Percentiles rank a stretch among this genome's conserved stretches.
phyloP scores from a whole-genome alignment of 805 yeast species.

The Cyberlindnera meyerae region DNA sequence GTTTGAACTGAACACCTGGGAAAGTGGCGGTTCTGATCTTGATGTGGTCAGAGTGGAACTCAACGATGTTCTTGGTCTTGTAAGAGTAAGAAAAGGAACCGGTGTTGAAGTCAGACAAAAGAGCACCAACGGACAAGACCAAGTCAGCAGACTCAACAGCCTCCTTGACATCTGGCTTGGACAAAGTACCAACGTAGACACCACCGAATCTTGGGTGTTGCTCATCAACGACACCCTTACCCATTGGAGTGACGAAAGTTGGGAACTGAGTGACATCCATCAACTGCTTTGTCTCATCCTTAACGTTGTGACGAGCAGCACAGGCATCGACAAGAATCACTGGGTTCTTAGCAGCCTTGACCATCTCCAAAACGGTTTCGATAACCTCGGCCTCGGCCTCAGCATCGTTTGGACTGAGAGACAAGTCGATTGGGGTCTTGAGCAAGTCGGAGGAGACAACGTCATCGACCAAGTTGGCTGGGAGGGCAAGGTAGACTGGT shows the following conservation, averaged over 20 bases:
- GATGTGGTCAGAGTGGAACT: conserved; percentile 73
- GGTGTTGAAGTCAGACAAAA: conserved; percentile 84
- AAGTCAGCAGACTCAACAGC: conserved; percentile 73
- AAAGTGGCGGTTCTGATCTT: conserved; percentile 65
- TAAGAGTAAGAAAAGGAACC: conserved; percentile 79
- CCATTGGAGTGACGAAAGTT: conserved; percentile 85
- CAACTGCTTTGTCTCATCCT: conserved; percentile 56
- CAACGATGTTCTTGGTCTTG: conserved; percentile 69
- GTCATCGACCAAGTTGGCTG: conserved; percentile 73
- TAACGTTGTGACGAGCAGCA: conserved; percentile 71
- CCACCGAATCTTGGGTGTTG: conserved; percentile 72
- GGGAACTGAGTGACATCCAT: conserved; percentile 72
- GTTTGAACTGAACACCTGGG: conserved; percentile 70
- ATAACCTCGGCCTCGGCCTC: conserved; percentile 63
- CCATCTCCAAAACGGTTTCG: conserved; percentile 44
- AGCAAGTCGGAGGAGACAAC: conserved; percentile 52
- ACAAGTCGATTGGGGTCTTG: conserved; percentile 60
- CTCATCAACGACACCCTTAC: conserved; percentile 77
- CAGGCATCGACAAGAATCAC: conserved; percentile 82
- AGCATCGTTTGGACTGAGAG: conserved; percentile 51
- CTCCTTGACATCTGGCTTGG: conserved; percentile 65
- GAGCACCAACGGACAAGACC: conserved; percentile 74
- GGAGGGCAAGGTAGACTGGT: conserved; percentile 79
- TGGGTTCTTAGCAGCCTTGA: conserved; percentile 61
- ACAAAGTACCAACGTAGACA: conserved; percentile 79